phyloP scores from a whole-genome alignment of 2,329 filamentous ascomycete species.

The Chaetomium globosum region DNA sequence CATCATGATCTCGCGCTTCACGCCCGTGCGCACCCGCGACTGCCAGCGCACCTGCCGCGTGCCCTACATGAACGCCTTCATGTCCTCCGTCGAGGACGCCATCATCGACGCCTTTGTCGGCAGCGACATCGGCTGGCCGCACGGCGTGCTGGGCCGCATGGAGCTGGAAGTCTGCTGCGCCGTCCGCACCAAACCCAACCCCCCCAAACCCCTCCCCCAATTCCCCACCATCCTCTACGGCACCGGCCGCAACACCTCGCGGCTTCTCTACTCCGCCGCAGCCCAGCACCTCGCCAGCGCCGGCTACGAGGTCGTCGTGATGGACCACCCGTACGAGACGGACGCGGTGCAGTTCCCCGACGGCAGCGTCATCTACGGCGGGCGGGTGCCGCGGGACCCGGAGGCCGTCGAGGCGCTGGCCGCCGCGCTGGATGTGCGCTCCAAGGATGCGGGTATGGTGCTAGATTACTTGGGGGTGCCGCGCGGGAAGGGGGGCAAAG shows the following conservation, averaged over 20 bases:
- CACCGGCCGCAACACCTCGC: slow-evolving; percentile 33
- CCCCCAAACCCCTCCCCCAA: neutral
- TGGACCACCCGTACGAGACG: slow-evolving; percentile 51
- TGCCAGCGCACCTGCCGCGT: slow-evolving; percentile 33
- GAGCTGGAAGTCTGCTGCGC: slow-evolving; percentile 37
- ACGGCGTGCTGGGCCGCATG: slow-evolving; percentile 27
- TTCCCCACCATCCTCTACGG: slow-evolving; percentile 32
- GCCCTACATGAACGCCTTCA: slow-evolving; percentile 34
- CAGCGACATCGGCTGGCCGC: slow-evolving; percentile 30
- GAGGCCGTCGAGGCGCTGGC: slow-evolving; percentile 22
- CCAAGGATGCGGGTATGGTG: slow-evolving; percentile 40
- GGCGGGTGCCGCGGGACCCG: slow-evolving; percentile 29
- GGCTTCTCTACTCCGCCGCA: slow-evolving; percentile 46
- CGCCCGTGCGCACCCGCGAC: slow-evolving; percentile 26
- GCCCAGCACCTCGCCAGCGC: slow-evolving; percentile 46
- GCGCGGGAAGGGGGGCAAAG: neutral
- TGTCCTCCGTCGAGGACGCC: slow-evolving; percentile 33
- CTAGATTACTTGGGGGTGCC: slow-evolving; percentile 36
- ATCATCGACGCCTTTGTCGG: slow-evolving; percentile 30
- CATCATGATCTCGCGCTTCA: slow-evolving; percentile 37
- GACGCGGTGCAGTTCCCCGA: slow-evolving; percentile 47
- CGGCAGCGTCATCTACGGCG: slow-evolving; percentile 40
- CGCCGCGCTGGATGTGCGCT: slow-evolving; percentile 34
- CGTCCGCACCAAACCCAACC: neutral
- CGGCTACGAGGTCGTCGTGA: slow-evolving; percentile 47